A percentile compares a stretch with the other conserved stretches of the same genome.
phyloP scores from a whole-genome alignment of 2,329 filamentous ascomycete species.

The Ascochyta lentis region DNA sequence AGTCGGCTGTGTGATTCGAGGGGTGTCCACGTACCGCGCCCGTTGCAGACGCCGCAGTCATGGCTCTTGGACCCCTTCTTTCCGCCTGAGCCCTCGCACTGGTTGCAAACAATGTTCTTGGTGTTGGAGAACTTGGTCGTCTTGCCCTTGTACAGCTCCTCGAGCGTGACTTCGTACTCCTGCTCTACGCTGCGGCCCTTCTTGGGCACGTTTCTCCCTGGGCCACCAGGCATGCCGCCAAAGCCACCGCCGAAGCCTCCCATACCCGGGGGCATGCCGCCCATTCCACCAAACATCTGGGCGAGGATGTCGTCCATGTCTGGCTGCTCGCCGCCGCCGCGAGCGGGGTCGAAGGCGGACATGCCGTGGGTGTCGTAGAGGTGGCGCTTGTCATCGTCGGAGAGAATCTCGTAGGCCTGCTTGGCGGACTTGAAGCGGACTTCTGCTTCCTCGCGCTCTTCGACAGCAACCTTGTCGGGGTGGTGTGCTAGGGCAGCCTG shows the following conservation, averaged over 20 bases:
- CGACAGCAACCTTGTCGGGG: conserved; percentile 92
- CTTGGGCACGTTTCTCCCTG: conserved; percentile 60
- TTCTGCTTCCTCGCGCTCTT: conserved; percentile 84
- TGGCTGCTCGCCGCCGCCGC: conserved; percentile 68
- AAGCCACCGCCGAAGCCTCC: conserved; percentile 70
- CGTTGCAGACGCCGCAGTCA: conserved; percentile 83
- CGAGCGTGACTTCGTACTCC: conserved; percentile 86
- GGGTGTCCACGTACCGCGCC: conserved; percentile 62
- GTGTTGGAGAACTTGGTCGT: conserved; percentile 96
- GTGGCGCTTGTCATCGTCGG: conserved; percentile 90
- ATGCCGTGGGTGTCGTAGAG: conserved; percentile 95
- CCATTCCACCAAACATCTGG: conserved; percentile 79
- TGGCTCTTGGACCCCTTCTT: conserved; percentile 90
- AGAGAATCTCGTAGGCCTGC: conserved; percentile 96
- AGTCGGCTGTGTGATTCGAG: background rate
- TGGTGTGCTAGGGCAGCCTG: conserved; percentile 88
- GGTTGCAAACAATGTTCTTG: conserved; percentile 87
- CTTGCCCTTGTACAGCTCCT: conserved; percentile 98
- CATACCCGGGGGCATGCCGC: conserved; percentile 57
- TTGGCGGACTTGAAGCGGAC: conserved; percentile 90
- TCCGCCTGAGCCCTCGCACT: conserved; percentile 87
- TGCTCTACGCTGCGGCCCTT: conserved; percentile 86
- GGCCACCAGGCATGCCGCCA: conserved; percentile 56
- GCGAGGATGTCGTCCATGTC: conserved; percentile 92
- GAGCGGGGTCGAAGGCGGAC: conserved; percentile 86